Evolutionary conservation across 1,139 yeast species (phyloP).

Genomic region (Suhomyces chickasaworum): DNA sequence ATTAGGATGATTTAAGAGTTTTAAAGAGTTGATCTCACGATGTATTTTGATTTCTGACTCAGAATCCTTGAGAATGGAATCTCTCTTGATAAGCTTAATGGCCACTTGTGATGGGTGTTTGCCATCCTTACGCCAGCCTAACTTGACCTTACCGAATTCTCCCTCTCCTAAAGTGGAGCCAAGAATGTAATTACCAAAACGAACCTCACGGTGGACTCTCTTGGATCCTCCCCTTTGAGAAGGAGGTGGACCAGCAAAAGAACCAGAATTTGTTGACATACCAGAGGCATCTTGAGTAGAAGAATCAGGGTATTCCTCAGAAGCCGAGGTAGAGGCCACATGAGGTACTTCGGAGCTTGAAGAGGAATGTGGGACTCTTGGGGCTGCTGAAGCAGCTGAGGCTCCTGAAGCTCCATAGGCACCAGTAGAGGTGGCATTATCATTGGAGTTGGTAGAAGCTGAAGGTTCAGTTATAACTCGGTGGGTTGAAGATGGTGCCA

Average conservation of each 20-base stretch:
- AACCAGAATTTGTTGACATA: background rate
- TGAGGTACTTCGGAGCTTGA: background rate
- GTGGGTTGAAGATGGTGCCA: background rate
- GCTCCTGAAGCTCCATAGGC: background rate
- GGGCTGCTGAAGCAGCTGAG: background rate
- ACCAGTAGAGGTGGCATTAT: background rate
- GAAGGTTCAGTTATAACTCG: background rate
- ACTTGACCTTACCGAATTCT: conserved; percentile 94
- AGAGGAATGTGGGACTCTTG: conserved; percentile 5
- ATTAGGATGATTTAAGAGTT: conserved; percentile 87
- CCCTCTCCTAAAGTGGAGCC: conserved; percentile 98
- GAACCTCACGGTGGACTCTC: conserved; percentile 54
- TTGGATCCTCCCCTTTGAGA: conserved; percentile 17
- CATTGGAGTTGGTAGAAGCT: background rate
- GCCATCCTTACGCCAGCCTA: conserved; percentile 94
- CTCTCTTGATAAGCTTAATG: conserved; percentile 85
- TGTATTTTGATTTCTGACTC: conserved; percentile 87
- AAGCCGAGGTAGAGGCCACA: conserved; percentile 5
- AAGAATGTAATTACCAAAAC: conserved; percentile 84
- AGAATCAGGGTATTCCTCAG: background rate
- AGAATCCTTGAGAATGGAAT: conserved; percentile 78
- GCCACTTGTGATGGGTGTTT: conserved; percentile 84
- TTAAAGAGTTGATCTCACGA: conserved; percentile 89
- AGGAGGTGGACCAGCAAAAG: conserved; percentile 3
- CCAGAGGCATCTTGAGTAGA: background rate